phyloP scores from a whole-genome alignment of 106 monocot genomes.

The Acanthochlamys bracteata region DNA sequence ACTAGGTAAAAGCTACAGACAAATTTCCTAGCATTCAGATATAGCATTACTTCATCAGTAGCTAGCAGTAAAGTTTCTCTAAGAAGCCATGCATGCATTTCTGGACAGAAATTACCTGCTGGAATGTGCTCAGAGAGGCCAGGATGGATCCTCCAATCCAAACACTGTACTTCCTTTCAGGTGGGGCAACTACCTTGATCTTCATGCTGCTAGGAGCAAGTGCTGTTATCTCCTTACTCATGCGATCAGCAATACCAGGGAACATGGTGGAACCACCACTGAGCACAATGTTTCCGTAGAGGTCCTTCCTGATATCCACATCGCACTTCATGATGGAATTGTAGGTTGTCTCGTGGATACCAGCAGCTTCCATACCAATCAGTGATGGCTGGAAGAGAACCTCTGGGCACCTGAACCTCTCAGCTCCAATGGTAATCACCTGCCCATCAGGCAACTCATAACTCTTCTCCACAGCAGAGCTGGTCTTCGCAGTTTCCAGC shows the following conservation, averaged over 20 bases:
- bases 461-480: too few relatives aligned
- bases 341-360: too few relatives aligned
- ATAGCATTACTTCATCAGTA: too few relatives aligned
- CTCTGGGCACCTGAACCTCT: slow-evolving; percentile 42
- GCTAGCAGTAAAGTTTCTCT: too few relatives aligned
- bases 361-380: slow-evolving; percentile 10
- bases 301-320: too few relatives aligned
- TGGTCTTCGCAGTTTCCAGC: too few relatives aligned
- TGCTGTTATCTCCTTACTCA: slow-evolving; percentile 43
- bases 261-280: slow-evolving; percentile 38
- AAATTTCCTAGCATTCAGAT: too few relatives aligned
- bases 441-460: too few relatives aligned
- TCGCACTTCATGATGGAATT: too few relatives aligned
- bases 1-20: too few relatives aligned
- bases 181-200: background rate
- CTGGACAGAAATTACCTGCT: slow-evolving; percentile 21
- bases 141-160: slow-evolving; percentile 38
- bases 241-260: slow-evolving; percentile 34
- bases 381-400: slow-evolving; percentile 44
- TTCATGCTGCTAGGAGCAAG: slow-evolving; percentile 10
- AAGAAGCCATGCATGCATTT: background rate
- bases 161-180: slow-evolving; percentile 39
- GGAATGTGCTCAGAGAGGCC: slow-evolving; percentile 39
- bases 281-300: too few relatives aligned
- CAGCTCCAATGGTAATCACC: slow-evolving; percentile 33